phyloP scores from a whole-genome alignment of 768 basidiomycete genomes.

The Leccinum incarnatum region DNA sequence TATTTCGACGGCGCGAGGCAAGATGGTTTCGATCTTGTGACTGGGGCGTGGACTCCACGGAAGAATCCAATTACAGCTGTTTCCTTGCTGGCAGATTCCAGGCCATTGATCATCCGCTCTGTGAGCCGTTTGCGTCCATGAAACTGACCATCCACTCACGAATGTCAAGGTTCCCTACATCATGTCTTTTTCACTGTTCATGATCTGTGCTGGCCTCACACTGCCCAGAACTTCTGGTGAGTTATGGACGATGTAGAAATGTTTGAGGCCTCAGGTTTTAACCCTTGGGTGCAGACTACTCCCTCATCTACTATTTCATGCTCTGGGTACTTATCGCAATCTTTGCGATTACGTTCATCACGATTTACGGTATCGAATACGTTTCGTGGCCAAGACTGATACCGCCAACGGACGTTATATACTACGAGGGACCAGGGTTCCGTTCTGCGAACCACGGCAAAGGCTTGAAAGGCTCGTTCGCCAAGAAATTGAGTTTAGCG shows the following conservation, averaged over 20 bases:
- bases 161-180: conserved; percentile 74
- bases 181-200: conserved; percentile 76
- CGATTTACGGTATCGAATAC: conserved; percentile 88
- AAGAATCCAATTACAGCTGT: conserved; percentile 66
- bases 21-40: conserved; percentile 94
- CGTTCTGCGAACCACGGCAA: conserved; percentile 75
- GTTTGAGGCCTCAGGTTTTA: background rate
- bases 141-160: conserved; percentile 3
- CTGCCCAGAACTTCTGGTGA: conserved; percentile 84
- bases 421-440: conserved; percentile 88
- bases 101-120: conserved; percentile 81
- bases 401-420: conserved; percentile 73
- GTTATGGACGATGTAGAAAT: conserved; percentile 26
- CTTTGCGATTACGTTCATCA: conserved; percentile 66
- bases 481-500: conserved; percentile 33
- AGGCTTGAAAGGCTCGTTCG: conserved; percentile 50
- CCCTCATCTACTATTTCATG: conserved; percentile 79
- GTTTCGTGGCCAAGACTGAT: conserved; percentile 92
- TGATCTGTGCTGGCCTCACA: conserved; percentile 84
- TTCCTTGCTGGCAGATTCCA: conserved; percentile 71
- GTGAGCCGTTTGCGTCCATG: conserved; percentile 44
- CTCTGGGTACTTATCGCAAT: conserved; percentile 72
- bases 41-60: conserved; percentile 86
- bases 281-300: conserved; percentile 57
- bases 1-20: conserved; percentile 91